A percentile compares a stretch with the other conserved stretches of the same genome.
These are phyloP conservation scores for Trametes cingulata DNA, from an alignment of 768 basidiomycete genomes.

Conservation along the genomic window DNA sequence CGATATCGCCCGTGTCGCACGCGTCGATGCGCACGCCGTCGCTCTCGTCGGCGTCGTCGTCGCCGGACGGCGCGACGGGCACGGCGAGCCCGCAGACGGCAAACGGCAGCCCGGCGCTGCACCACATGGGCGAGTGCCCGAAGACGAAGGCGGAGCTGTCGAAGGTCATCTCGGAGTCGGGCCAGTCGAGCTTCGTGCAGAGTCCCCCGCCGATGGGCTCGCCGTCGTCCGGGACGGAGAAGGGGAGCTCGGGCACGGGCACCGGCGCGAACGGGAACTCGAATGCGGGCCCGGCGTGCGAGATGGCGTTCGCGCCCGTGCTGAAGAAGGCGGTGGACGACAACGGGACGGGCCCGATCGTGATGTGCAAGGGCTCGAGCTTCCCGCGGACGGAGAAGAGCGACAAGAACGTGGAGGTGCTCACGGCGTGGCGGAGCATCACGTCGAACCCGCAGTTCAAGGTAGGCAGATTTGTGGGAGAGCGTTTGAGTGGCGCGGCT, in stretches of 20 bases:
- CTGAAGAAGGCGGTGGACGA: conserved; percentile 40
- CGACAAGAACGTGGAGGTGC: conserved; percentile 74
- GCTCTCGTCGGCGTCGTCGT: conserved; percentile 21
- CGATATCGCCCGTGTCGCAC: conserved; percentile 59
- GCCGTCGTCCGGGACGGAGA: conserved; percentile 24
- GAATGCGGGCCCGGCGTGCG: conserved; percentile 21
- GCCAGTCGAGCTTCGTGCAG: conserved; percentile 58
- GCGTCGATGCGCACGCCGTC: conserved; percentile 31
- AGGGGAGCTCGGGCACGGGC: conserved; percentile 1
- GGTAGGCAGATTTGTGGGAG: conserved; percentile 41
- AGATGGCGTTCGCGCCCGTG: conserved; percentile 28
- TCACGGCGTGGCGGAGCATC: conserved; percentile 78
- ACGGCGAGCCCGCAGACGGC: conserved; percentile 19
- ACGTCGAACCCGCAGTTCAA: conserved; percentile 75
- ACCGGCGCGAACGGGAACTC: conserved; percentile 2
- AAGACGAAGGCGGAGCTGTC: conserved; percentile 56
- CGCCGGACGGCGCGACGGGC: conserved; percentile 12
- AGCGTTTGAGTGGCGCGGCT: not conserved
- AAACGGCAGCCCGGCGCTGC: conserved; percentile 28
- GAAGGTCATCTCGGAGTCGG: conserved; percentile 50
- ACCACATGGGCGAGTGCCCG: conserved; percentile 41
- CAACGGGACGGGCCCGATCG: conserved; percentile 40
- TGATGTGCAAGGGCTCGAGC: conserved; percentile 66
- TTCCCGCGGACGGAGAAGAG: conserved; percentile 70
- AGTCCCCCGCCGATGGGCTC: conserved; percentile 23